Evolutionary conservation across 148 eudicot species (phyloP), one percentile per base, ranked within the genome.

Genomic region (Fagopyrum esculentum): DNA sequence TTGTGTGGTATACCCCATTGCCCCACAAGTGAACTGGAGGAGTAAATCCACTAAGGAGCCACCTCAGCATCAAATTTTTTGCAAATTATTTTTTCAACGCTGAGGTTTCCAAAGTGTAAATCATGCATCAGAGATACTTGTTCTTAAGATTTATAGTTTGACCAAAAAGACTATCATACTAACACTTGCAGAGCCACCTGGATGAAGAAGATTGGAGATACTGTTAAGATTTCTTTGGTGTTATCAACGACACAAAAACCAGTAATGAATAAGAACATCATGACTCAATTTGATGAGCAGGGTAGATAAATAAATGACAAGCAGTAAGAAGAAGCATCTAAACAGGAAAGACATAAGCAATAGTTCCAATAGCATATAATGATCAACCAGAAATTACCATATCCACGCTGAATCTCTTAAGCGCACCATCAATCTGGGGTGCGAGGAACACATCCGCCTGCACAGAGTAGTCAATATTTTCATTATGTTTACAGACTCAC

Each of bases 391-490:
- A 80, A 16, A 45, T 35, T 86, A 91, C 98, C 98, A 90, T 84
- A 83, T 90, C 89, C 72, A 94, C 44, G 43, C 74, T 84, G 86
- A 91, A 91, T 82, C 90, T 85, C 77, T 77, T 87, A 64, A 82
- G 47, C 68, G 88, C 86, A 60, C 75, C 78, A 75, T 84, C 86
- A 69, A 89, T 76, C 81, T 94, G 98, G 60, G 98, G 98, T 56
- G 91, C 97, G 63, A 94, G 76, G 79, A 85, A 94, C 66, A 89
- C 52, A 87, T 94, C 96, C 45, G 96, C 98, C 98, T 94, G 90
- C 81, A 83, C 9, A 75, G 16, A 75, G 43, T 26, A 45, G 70
- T 47, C 19, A 13, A 75, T 40, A 64, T 16, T 61, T 48, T 64
- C 51, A 75, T 44, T 57, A 74, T 60, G 52, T 45, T 74, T 46